Evolutionary conservation across 2,329 filamentous ascomycete species (phyloP).

Genomic region (Blumeria hordei): DNA sequence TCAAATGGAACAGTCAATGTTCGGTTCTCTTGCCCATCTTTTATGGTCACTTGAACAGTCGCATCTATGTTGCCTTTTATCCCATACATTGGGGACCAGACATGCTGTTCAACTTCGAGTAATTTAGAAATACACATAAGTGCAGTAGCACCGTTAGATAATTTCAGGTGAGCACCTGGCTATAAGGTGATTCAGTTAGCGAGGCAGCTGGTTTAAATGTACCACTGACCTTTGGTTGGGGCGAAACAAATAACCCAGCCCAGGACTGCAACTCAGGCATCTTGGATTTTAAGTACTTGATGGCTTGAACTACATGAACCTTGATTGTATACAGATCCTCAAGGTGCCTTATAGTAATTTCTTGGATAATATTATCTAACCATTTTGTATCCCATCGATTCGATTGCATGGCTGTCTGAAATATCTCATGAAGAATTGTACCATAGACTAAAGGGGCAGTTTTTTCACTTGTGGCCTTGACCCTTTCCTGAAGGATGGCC

Average conservation of each 20-base stretch:
- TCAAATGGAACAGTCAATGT: slow-evolving; percentile 79
- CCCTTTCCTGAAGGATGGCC: slow-evolving; percentile 78
- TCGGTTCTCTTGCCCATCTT: slow-evolving; percentile 38
- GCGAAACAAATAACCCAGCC: slow-evolving; percentile 59
- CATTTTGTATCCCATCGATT: slow-evolving; percentile 59
- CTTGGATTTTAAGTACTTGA: slow-evolving; percentile 61
- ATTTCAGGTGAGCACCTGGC: slow-evolving; percentile 50
- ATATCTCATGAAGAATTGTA: slow-evolving; percentile 81
- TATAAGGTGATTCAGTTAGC: slow-evolving; percentile 13
- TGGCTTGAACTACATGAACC: slow-evolving; percentile 45
- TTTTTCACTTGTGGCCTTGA: slow-evolving; percentile 69
- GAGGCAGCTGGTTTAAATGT: not conserved
- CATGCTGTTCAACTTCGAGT: slow-evolving; percentile 87
- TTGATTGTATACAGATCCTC: slow-evolving; percentile 80
- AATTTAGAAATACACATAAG: slow-evolving; percentile 79
- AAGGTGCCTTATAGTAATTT: slow-evolving; percentile 49
- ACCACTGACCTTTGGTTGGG: slow-evolving; percentile 35
- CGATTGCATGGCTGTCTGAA: slow-evolving; percentile 65
- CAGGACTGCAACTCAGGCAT: slow-evolving; percentile 61
- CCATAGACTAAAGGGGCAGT: slow-evolving; percentile 72
- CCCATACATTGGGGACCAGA: slow-evolving; percentile 96
- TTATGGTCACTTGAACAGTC: slow-evolving; percentile 70
- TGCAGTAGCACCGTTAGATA: slow-evolving; percentile 50
- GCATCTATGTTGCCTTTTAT: slow-evolving; percentile 96
- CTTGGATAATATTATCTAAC: slow-evolving; percentile 40